Evolutionary conservation across 116 monocot species (phyloP), one percentile per base, ranked within the genome.

Genomic region (Posidonia oceanica): DNA sequence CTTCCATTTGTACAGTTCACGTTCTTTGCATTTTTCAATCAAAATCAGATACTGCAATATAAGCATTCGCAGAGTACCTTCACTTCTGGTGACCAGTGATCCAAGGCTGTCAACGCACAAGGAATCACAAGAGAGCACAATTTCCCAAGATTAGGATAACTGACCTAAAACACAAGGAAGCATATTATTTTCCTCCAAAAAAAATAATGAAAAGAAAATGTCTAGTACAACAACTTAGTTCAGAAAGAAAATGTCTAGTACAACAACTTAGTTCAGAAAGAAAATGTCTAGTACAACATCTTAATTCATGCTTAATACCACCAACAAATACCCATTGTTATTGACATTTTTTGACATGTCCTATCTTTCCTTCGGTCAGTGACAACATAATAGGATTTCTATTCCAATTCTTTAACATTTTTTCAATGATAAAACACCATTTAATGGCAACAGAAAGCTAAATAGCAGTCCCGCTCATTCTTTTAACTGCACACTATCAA

Each of bases 61-160:
- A 39, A 62, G 29, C n/a, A 53, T 59, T 55, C 29, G 51, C 4
- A 10, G 8, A 68, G 53, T 53, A 68, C 97, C 93, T 98, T 98
- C 69, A 98, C 93, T 85, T 98, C 89, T 4, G 93, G 89, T 14
- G 93, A 98, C 97, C 92, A 92, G 71, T 98, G 97, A 85, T 92
- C 97, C 74, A 98, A 68, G 62, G 90, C 75, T n/a, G 97, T 98
- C 80, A 98, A 69, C 13, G 93, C 92, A 75, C 89, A 98, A 3
- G 93, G 92, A 63, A 90, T 86, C 53, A 92, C 82, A 76, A 98
- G 58, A 68, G 77, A 75, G 54, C 83, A 83, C 16, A 92, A 38
- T 59, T 79, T 87, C 17, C 93, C 97, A 69, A 98, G 61, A 75
- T 87, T 68, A 73, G 97, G 97, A 61, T 85, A 82, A 40, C 48